phyloP scores from a whole-genome alignment of 495 filamentous ascomycete species.

The Penicillium malachiteum region DNA sequence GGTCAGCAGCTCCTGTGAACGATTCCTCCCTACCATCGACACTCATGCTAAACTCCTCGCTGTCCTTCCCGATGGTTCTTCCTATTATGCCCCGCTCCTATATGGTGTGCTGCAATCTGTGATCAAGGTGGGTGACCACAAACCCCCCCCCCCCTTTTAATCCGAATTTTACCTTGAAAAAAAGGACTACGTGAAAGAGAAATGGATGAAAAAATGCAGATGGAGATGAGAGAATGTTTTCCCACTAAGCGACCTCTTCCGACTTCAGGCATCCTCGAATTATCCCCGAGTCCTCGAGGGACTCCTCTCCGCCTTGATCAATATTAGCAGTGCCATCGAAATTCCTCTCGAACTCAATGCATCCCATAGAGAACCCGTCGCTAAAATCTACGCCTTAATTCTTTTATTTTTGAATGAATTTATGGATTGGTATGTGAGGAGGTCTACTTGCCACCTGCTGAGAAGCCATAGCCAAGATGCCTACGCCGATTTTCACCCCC shows the following conservation, averaged over 20 bases:
- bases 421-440: conserved; percentile 48
- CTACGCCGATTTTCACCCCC: conserved; percentile 40
- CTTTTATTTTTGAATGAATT: conserved; percentile 50
- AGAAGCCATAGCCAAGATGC: conserved; percentile 47
- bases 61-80: conserved; percentile 35
- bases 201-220: no score
- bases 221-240: background rate
- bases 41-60: conserved; percentile 37
- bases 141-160: background rate
- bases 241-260: background rate
- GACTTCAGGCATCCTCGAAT: conserved; percentile 41
- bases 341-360: conserved; percentile 19
- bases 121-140: conserved; percentile 37
- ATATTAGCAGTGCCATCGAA: conserved; percentile 42
- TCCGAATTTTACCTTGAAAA: no score
- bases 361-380: conserved; percentile 29
- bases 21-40: conserved; percentile 37
- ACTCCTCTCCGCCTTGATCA: conserved; percentile 39
- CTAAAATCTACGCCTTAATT: conserved; percentile 43
- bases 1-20: conserved; percentile 35
- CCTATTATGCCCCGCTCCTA: conserved; percentile 42
- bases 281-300: conserved; percentile 47
- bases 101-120: conserved; percentile 46
- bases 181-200: no score
- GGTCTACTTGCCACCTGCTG: conserved; percentile 41